Evolutionary conservation across 2,329 filamentous ascomycete species (phyloP), one percentile per base, ranked within the genome.

Genomic region (Aspergillus sp.): DNA sequence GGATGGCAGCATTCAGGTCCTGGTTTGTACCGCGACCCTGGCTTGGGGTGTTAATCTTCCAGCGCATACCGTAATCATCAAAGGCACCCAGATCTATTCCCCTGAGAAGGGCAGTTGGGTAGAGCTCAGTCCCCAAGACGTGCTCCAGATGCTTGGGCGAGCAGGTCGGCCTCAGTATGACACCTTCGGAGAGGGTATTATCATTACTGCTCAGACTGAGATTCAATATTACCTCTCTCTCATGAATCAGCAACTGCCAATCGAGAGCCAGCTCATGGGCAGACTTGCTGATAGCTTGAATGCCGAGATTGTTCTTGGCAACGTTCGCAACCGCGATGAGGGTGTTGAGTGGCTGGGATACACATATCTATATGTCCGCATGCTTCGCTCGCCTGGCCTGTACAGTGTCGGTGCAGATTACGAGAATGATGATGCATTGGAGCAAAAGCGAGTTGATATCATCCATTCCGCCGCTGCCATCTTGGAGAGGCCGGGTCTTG

Each of bases 291-390:
- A 98, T 63, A 96, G 95, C 43, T 69, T 98, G 42, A 98, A 98
- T 48, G 91, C 91, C 2, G 91, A 98, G 55, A 73, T 98, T 50
- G 93, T 98, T 7, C 72, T 98, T 13, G 91, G 91, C 32, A 98
- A 94, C 50, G 76, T 98, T 15, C 79, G 89, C 35, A 88, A 72
- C 39, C 78, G 93, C 37, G 89, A 98, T 45, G 91, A 98, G 54
- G 91, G 83, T 47, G 91, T 98, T n/a, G 88, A 98, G 55, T 98
- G 91, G 91, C 75, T 98, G 20, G 89, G 91, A 8, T 98, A 98
- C 60, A 95, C 89, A 0, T 98, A 98, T 58, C 76, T 98, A 12
- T 98, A 94, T 53, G 86, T 98, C 34, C 83, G 91, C 30, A 98
- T 98, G 91, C 74, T 98, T 41, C 80, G 91, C 17, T 95, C 89